Evolutionary conservation across 208 protist genomes (phyloP), one percentile per base, ranked within the genome.

Genomic region (Leishmania turanica): DNA sequence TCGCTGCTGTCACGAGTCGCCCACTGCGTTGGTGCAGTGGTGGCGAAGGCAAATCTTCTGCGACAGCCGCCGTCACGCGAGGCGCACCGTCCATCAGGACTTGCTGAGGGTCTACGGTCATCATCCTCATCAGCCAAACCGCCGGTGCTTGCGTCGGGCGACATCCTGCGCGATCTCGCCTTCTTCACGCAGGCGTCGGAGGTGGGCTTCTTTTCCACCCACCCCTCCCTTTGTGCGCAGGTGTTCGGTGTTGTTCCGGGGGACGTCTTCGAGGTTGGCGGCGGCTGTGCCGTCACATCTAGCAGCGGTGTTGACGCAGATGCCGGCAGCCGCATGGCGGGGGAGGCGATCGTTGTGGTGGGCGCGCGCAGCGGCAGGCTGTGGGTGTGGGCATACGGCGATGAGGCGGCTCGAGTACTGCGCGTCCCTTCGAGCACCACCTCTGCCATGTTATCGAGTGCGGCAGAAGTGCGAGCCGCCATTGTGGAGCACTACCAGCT

Each of bases 151-250:
- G 62, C 64, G 15, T 87, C 87, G 1, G 92, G 93, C 49, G 91
- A 92, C 37, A 80, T 93, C 17, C 37, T 97, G 19, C 91, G 94
- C 5, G 92, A 95, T 65, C 73, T 93, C 34, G 87, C 94, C 40
- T 97, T 92, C 78, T 90, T 89, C 84, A 83, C 87, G 1, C 80
- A 89, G 49, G 75, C 82, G 3, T 76, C 84, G 0, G 88, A 90
- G 58, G 90, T 96, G 51, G 68, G 47, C 40, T 96, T 88, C 85
- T 95, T 96, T 78, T 93, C 90, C 19, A 95, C 92, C 0, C 91
- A 95, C 66, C 85, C 87, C 1, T 78, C 51, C 21, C 77, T 95
- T 2, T 93, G 89, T 77, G 88, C 90, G 0, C 85, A 87, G 11
- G 84, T 94, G 2, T 97, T 96, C 77, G 92, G 88, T 0, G 75